A percentile compares a stretch with the other conserved stretches of the same genome.
Conservation (phyloP, 176 grass and related monocot species). For the Oryza rufipogon region DNA sequence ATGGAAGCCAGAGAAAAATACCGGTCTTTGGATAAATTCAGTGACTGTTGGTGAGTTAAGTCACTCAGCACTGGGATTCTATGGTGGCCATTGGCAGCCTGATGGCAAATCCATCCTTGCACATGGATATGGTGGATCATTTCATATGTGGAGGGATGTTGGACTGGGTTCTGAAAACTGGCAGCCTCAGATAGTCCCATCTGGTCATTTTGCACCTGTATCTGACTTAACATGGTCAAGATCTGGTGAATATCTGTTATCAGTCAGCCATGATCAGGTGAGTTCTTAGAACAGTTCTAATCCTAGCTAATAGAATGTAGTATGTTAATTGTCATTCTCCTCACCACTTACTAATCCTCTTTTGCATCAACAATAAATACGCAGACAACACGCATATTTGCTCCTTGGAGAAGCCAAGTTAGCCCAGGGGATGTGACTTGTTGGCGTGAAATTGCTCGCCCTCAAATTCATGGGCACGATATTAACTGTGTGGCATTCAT, state of each 20-base stretch:
- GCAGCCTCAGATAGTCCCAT: conserved; percentile 79
- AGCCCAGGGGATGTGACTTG: conserved; percentile 43
- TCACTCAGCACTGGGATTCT: conserved; percentile 87
- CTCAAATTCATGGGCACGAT: conserved; percentile 94
- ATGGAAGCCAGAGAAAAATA: conserved; percentile 86
- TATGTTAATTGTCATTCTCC: conserved; percentile 2
- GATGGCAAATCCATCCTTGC: conserved; percentile 89
- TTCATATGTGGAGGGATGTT: conserved; percentile 93
- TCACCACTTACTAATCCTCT: conserved; percentile 35
- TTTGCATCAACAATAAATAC: conserved; percentile 39
- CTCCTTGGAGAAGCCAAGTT: conserved; percentile 77
- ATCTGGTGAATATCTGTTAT: conserved; percentile 81
- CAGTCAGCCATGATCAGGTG: conserved; percentile 96
- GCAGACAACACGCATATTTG: conserved; percentile 87
- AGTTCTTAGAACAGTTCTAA: conserved; percentile 42
- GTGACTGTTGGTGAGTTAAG: conserved; percentile 94
- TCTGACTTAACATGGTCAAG: conserved; percentile 83
- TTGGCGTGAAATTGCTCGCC: conserved; percentile 86
- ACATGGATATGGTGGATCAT: conserved; percentile 90
- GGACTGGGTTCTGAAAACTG: conserved; percentile 85
- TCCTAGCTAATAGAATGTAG: neutral
- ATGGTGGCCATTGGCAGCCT: conserved; percentile 86
- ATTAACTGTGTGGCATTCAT: conserved; percentile 85
- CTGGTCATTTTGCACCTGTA: conserved; percentile 93
- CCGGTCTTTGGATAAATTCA: conserved; percentile 90